Conservation (phyloP, 1,284 basidiomycete species). For the Puccinia novopanici region DNA sequence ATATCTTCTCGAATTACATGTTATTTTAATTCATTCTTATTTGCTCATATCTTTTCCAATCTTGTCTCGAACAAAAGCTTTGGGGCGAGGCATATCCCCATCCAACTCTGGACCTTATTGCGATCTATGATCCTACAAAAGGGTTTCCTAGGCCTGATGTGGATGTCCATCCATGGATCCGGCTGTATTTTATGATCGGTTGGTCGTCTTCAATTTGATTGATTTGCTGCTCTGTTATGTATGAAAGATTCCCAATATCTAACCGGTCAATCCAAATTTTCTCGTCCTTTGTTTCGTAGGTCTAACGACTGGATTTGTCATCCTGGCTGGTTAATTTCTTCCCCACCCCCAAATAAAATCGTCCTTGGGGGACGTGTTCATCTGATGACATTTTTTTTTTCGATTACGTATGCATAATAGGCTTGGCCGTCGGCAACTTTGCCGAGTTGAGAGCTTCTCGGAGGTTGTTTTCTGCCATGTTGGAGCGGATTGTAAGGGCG, state of each 20-base stretch:
- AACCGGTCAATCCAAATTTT: neutral
- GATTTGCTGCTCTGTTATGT: neutral
- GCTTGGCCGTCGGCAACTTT: constrained; percentile 43
- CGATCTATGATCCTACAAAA: constrained; percentile 37
- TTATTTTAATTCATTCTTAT: neutral
- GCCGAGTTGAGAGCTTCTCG: constrained; percentile 42
- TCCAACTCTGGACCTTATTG: neutral
- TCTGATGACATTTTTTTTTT: no score
- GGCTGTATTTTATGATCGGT: constrained; percentile 40
- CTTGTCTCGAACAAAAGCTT: neutral
- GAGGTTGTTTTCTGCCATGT: constrained; percentile 52
- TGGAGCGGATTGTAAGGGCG: constrained; percentile 63
- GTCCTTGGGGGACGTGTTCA: no score
- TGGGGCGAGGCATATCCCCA: constrained; percentile 50
- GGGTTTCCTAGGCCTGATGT: constrained; percentile 45
- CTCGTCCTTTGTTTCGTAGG: constrained; percentile 3
- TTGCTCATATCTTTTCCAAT: no score
- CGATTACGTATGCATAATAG: neutral
- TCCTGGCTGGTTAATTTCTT: constrained; percentile 29
- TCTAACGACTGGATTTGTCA: constrained; percentile 29
- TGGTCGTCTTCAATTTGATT: neutral
- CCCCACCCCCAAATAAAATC: neutral
- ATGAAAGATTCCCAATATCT: no score
- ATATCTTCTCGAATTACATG: neutral
- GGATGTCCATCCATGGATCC: constrained; percentile 45